Conservation (phyloP, 2,329 filamentous ascomycete species). For the Huntiella abstrusa region DNA sequence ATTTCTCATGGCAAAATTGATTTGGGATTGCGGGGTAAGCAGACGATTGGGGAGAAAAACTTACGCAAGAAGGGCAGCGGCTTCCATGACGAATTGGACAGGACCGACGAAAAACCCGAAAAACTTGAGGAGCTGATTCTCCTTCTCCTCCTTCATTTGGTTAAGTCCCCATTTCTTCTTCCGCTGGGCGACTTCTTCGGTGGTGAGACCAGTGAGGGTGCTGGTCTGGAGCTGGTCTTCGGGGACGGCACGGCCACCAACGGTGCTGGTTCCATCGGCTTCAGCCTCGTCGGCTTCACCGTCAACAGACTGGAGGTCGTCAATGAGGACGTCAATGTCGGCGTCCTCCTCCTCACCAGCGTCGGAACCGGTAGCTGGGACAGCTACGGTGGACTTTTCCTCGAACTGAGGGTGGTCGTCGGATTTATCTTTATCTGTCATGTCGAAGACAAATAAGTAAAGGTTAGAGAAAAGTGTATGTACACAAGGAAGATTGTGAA, state of each 20-base stretch:
- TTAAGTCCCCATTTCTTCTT: constrained; percentile 65
- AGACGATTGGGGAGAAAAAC: constrained; percentile 57
- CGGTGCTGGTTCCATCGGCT: no score
- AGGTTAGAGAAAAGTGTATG: no score
- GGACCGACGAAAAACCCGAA: constrained; percentile 67
- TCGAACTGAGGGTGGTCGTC: constrained; percentile 42
- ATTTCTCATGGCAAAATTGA: neutral
- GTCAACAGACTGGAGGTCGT: no score
- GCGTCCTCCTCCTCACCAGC: constrained; percentile 41
- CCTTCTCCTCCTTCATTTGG: constrained; percentile 81
- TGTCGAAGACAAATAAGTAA: no score
- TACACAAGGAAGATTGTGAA: no score
- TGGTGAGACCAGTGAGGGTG: constrained; percentile 46
- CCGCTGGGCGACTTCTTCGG: constrained; percentile 42
- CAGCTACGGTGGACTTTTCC: constrained; percentile 28
- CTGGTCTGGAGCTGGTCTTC: constrained; percentile 66
- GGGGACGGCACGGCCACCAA: no score
- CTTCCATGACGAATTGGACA: constrained; percentile 88
- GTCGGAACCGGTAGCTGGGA: constrained; percentile 20
- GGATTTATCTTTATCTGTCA: constrained; percentile 12
- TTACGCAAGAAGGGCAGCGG: constrained; percentile 61
- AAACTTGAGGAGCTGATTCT: constrained; percentile 72
- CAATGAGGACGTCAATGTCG: constrained; percentile 40
- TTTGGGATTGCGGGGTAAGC: neutral
- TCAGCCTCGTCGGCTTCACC: no score